These are phyloP conservation scores for Arthroderma sp. DNA, from an alignment of 2,329 filamentous ascomycete genomes.

Conservation along the genomic window DNA sequence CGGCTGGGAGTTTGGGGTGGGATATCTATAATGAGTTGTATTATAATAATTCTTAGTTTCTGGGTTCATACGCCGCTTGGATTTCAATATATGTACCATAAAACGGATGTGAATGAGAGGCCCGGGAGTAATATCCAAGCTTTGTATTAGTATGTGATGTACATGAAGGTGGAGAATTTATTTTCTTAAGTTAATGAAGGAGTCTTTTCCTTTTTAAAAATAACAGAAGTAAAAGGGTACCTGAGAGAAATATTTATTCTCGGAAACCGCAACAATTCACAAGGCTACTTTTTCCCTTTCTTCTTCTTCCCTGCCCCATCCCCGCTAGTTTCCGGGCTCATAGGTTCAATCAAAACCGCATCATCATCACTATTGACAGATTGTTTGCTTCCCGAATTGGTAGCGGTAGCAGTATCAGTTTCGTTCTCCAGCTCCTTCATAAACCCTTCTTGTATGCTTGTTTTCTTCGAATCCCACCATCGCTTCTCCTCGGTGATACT, in stretches of 20 bases:
- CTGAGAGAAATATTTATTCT: not conserved
- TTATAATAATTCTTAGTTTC: too few species aligned
- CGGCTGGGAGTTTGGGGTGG: too few species aligned
- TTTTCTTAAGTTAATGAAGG: too few species aligned
- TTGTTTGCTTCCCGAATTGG: conserved; percentile 6
- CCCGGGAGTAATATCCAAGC: too few species aligned
- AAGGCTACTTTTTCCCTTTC: conserved; percentile 33
- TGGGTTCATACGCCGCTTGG: too few species aligned
- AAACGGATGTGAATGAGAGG: too few species aligned
- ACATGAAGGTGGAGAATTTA: too few species aligned
- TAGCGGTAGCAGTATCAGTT: conserved; percentile 14
- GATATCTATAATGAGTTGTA: too few species aligned
- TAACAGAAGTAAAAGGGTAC: not conserved
- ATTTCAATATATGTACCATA: too few species aligned
- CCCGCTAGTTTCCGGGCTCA: not conserved
- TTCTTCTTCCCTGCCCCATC: conserved; percentile 33
- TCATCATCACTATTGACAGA: conserved; percentile 52
- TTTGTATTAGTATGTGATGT: too few species aligned
- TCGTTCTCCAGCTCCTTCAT: conserved; percentile 61
- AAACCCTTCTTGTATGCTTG: conserved; percentile 59
- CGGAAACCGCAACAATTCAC: conserved; percentile 5
- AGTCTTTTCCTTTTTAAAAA: too few species aligned
- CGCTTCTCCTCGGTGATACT: conserved; percentile 62
- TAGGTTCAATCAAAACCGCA: conserved; percentile 58
- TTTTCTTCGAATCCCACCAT: conserved; percentile 83